These are phyloP conservation scores for Coemansia pectinata DNA, from an alignment of 192 early-diverging fungal genomes.

Conservation along the genomic window DNA sequence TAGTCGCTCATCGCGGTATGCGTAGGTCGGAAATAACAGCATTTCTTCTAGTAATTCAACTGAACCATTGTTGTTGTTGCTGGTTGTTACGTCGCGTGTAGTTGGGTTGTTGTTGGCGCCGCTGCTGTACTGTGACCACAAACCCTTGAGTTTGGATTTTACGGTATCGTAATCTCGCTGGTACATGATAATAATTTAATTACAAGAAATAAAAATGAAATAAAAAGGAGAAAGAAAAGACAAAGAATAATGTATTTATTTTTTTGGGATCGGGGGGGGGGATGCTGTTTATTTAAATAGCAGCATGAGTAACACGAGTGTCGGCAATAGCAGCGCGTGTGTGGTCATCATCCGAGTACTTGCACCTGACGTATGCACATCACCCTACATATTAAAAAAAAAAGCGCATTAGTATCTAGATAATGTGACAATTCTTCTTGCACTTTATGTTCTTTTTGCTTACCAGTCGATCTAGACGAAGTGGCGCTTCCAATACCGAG, in stretches of 20 bases:
- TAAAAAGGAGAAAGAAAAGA: not conserved
- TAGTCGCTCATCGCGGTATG: slow-evolving; percentile 49
- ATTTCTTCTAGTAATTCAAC: slow-evolving; percentile 30
- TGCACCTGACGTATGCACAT: slow-evolving; percentile 7
- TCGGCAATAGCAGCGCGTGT: not conserved
- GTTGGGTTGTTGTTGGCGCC: not conserved
- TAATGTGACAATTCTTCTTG: not conserved
- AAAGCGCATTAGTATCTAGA: not conserved
- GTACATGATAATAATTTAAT: slow-evolving; percentile 14
- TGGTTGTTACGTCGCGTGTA: not conserved
- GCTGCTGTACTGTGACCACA: slow-evolving; percentile 36
- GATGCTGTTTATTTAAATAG: not conserved
- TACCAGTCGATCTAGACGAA: slow-evolving; percentile 28
- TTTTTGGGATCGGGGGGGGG: not conserved
- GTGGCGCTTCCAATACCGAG: slow-evolving; percentile 24
- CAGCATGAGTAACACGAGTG: not conserved
- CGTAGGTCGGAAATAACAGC: slow-evolving; percentile 48
- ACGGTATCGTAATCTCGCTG: slow-evolving; percentile 38
- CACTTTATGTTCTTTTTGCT: not conserved
- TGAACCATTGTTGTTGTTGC: not conserved
- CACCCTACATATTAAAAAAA: slow-evolving; percentile 6
- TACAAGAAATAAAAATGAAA: slow-evolving; percentile 5
- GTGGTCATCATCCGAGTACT: not conserved
- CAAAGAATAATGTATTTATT: not conserved
- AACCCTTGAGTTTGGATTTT: slow-evolving; percentile 31